These are phyloP conservation scores for Elongisporangium undulatum DNA, from an alignment of 352 stramenopile genomes.

Conservation along the genomic window DNA sequence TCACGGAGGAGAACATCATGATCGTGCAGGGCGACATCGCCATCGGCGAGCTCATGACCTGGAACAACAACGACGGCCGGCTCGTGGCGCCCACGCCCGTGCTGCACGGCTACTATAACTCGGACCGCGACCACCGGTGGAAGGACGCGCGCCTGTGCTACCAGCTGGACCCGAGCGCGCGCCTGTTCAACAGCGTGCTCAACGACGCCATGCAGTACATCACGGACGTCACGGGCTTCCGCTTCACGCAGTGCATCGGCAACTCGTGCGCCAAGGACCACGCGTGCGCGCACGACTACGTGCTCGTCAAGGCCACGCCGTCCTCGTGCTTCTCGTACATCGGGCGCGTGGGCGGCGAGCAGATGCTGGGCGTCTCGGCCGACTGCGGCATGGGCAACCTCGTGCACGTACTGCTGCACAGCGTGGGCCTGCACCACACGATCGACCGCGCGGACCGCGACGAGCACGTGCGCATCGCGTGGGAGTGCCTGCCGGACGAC, in stretches of 20 bases:
- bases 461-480: slow-evolving; percentile 71
- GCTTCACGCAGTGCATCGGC: slow-evolving; percentile 45
- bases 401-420: slow-evolving; percentile 77
- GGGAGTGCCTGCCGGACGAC: slow-evolving; percentile 65
- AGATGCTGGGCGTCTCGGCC: slow-evolving; percentile 58
- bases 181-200: slow-evolving; percentile 32
- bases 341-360: slow-evolving; percentile 60
- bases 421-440: slow-evolving; percentile 64
- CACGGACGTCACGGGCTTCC: slow-evolving; percentile 54
- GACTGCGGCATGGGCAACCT: slow-evolving; percentile 74
- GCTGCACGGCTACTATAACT: slow-evolving; percentile 81
- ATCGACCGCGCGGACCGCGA: slow-evolving; percentile 70
- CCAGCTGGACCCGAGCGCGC: slow-evolving; percentile 45
- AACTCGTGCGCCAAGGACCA: slow-evolving; percentile 42
- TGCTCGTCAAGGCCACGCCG: slow-evolving; percentile 42
- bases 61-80: slow-evolving; percentile 14
- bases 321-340: slow-evolving; percentile 80
- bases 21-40: slow-evolving; percentile 76
- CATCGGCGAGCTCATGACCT: slow-evolving; percentile 50
- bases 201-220: slow-evolving; percentile 61
- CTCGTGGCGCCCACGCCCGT: slow-evolving; percentile 10
- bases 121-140: slow-evolving; percentile 73
- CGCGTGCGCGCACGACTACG: slow-evolving; percentile 50
- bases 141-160: slow-evolving; percentile 58
- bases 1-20: slow-evolving; percentile 69